phyloP scores from a whole-genome alignment of 352 stramenopile genomes.

The Phytophthora fragariae region DNA sequence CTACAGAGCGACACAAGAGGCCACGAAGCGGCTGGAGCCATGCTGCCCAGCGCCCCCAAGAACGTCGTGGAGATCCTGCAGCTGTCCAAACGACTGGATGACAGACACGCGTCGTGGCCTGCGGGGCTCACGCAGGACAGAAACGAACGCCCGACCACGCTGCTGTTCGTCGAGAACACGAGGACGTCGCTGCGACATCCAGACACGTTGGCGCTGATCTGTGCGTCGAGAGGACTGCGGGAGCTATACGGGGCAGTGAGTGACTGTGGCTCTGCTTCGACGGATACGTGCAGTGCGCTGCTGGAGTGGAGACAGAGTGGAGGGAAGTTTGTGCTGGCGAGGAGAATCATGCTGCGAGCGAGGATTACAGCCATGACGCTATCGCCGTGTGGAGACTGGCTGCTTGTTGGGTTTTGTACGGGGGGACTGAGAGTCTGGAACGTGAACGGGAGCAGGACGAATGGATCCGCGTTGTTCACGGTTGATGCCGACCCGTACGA shows the following conservation, averaged over 20 bases:
- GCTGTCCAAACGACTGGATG: slow-evolving; percentile 50
- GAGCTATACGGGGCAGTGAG: slow-evolving; percentile 50
- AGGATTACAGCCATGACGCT: slow-evolving; percentile 46
- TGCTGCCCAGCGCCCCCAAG: slow-evolving; percentile 33
- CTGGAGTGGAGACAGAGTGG: slow-evolving; percentile 37
- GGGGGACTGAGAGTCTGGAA: slow-evolving; percentile 69
- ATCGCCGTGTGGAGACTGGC: slow-evolving; percentile 54
- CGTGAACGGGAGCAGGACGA: slow-evolving; percentile 33
- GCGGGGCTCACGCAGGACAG: background rate
- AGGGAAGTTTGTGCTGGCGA: slow-evolving; percentile 28
- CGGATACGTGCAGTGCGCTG: slow-evolving; percentile 9
- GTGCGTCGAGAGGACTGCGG: slow-evolving; percentile 30
- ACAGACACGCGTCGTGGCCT: slow-evolving; percentile 4
- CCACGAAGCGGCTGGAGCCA: background rate
- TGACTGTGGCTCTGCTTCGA: background rate
- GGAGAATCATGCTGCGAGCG: slow-evolving; percentile 43
- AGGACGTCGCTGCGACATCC: slow-evolving; percentile 44
- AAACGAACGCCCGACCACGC: slow-evolving; percentile 19
- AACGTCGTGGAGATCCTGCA: slow-evolving; percentile 64
- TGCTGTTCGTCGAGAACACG: slow-evolving; percentile 66
- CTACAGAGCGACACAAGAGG: slow-evolving; percentile 3
- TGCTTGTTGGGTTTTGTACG: slow-evolving; percentile 54
- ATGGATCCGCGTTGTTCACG: slow-evolving; percentile 25
- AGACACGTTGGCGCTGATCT: slow-evolving; percentile 48
- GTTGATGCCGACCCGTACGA: slow-evolving; percentile 32